Percentiles rank a stretch among this genome's conserved stretches.
These are phyloP conservation scores for Kurtzmaniella fragi DNA, from an alignment of 805 yeast species.

Conservation along the genomic window DNA sequence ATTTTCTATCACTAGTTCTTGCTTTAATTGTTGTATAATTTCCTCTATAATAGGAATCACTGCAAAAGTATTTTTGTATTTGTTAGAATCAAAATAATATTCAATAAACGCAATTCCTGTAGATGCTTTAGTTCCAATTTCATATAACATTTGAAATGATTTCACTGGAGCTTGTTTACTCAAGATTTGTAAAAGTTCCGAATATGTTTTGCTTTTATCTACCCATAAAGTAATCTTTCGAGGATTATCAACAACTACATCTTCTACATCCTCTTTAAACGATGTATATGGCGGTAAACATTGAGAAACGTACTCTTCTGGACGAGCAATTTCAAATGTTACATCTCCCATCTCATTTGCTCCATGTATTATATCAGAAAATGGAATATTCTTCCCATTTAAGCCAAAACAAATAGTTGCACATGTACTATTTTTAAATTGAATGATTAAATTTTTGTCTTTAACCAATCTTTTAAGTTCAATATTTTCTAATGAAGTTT, in stretches of 20 bases:
- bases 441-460: slow-evolving; percentile 41
- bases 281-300: slow-evolving; percentile 13
- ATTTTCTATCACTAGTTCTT: slow-evolving; percentile 11
- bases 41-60: slow-evolving; percentile 10
- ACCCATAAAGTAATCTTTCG: slow-evolving; percentile 44
- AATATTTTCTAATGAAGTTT: slow-evolving; percentile 26
- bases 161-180: slow-evolving; percentile 32
- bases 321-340: slow-evolving; percentile 19
- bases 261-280: slow-evolving; percentile 16
- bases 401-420: slow-evolving; percentile 54
- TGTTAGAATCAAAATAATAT: slow-evolving; percentile 16
- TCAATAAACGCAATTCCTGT: slow-evolving; percentile 58
- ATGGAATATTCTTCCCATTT: slow-evolving; percentile 25
- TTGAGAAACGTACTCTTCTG: slow-evolving; percentile 33
- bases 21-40: slow-evolving; percentile 10
- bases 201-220: slow-evolving; percentile 35
- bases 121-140: slow-evolving; percentile 45
- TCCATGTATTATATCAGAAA: slow-evolving; percentile 16
- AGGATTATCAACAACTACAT: slow-evolving; percentile 35
- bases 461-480: slow-evolving; percentile 29
- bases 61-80: slow-evolving; percentile 8
- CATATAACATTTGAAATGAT: slow-evolving; percentile 40
- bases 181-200: slow-evolving; percentile 36
- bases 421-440: slow-evolving; percentile 43
- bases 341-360: slow-evolving; percentile 1